These are phyloP conservation scores for Ensete glaucum DNA, from an alignment of 176 grass and related monocot genomes.

Conservation along the genomic window DNA sequence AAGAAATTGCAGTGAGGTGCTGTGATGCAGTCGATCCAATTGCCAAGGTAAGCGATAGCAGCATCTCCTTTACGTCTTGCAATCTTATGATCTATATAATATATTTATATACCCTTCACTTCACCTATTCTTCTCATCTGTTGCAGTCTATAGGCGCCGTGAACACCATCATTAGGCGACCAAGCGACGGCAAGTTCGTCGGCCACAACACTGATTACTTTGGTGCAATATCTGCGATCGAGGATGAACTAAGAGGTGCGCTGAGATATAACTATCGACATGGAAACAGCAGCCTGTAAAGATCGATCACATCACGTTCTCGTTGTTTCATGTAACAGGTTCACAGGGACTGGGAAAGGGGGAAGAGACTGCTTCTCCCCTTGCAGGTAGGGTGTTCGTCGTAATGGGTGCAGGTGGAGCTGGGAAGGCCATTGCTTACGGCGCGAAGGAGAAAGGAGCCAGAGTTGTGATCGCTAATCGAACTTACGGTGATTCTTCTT, in stretches of 20 bases:
- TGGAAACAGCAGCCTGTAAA: neutral
- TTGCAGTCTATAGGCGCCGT: conserved; percentile 81
- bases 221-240: conserved; percentile 92
- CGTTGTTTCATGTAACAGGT: neutral
- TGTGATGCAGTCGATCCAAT: conserved; percentile 89
- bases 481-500: conserved; percentile 57
- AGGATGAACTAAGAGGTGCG: conserved; percentile 88
- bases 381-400: conserved; percentile 61
- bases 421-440: conserved; percentile 93
- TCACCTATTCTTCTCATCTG: neutral
- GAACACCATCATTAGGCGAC: conserved; percentile 78
- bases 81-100: neutral
- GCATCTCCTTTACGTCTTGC: neutral
- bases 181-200: conserved; percentile 61
- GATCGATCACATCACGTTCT: neutral
- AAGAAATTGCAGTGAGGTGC: conserved; percentile 60
- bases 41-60: conserved; percentile 53
- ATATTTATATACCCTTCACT: neutral
- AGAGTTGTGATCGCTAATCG: conserved; percentile 86
- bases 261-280: conserved; percentile 13
- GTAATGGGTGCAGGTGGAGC: conserved; percentile 91
- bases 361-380: conserved; percentile 32
- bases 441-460: conserved; percentile 92
- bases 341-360: neutral
- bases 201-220: conserved; percentile 93